Evolutionary conservation across 805 yeast genomes (phyloP), one percentile per base, ranked within the genome.

Genomic region (Wickerhamomyces bovis): DNA sequence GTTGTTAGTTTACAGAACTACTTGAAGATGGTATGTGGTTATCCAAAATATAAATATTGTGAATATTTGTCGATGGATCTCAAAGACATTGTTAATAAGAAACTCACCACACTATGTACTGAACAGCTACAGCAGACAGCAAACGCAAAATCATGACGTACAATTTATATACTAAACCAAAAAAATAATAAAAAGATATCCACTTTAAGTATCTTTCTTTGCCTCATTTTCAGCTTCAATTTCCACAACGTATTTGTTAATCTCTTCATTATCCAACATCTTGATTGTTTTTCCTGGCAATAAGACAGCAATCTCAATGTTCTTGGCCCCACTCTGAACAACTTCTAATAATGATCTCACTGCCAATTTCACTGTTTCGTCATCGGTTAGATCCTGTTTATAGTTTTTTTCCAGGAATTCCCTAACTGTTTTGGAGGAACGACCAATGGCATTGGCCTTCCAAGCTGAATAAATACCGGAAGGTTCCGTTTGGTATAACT

Each of bases 401-500:
- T 87, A 89, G 61, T 88, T 86, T 70, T 89, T 90, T 66, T 94
- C 99, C 66, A 94, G 76, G 58, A 90, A 87, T 66, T 94, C 99
- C 57, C 95, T 83, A 31, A 94, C 97, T 3, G 98, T 92, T 66
- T 94, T 92, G 52, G 94, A 79, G 51, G 94, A 85, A 62, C 97
- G 81, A 48, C 99, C 99, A 61, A 94, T 94, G 18, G 98, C 89
- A 63, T 88, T 92, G 30, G 98, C 97, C 66, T 90, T 88, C 99
- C 99, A 94, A 3, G 97, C 95, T 42, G 95, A 87, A 65, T 85
- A 92, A 54, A 94, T 92, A 22, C 99, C 99, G 41, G 96, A 86
- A 39, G 99, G 99, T 66, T 94, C 99, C 12, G 99, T 94, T 67
- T 87, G 95, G 69, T 83, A 94, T 54, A 94, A 76, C 64, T 79